Conservation (phyloP, 106 monocot genomes). For the Triglochin maritima region DNA sequence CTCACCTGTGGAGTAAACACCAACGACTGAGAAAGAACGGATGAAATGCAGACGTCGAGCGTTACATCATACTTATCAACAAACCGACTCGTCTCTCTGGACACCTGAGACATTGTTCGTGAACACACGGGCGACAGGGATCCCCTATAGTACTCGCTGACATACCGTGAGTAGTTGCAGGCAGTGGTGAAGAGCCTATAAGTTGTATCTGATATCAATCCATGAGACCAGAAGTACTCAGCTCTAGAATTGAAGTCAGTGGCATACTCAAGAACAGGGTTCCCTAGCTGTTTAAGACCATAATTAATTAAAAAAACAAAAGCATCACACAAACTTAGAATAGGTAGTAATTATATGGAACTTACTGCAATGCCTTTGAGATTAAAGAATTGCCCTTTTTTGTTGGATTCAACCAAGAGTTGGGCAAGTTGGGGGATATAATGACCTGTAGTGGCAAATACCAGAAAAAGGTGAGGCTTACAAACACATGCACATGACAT, state of each 20-base stretch:
- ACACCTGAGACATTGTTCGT: conserved; percentile 76
- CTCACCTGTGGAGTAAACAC: conserved; percentile 65
- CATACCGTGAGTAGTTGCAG: conserved; percentile 96
- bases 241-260: conserved; percentile 97
- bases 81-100: conserved; percentile 85
- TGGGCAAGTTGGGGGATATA: conserved; percentile 91
- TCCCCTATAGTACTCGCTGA: conserved; percentile 82
- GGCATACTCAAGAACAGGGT: conserved; percentile 87
- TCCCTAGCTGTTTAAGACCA: conserved; percentile 47
- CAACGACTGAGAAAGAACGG: conserved; percentile 78
- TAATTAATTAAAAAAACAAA: too few relatives aligned
- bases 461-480: background rate
- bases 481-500: background rate
- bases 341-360: background rate
- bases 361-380: conserved; percentile 86
- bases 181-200: conserved; percentile 58
- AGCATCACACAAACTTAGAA: background rate
- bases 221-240: conserved; percentile 97
- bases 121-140: conserved; percentile 57
- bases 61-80: conserved; percentile 99
- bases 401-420: conserved; percentile 75
- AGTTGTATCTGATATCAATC: conserved; percentile 91
- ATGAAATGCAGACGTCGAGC: conserved; percentile 91
- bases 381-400: conserved; percentile 51
- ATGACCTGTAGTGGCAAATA: conserved; percentile 43